Base-by-base conservation (phyloP, 169 alveolate species). In the Plasmodium reichenowi region DNA sequence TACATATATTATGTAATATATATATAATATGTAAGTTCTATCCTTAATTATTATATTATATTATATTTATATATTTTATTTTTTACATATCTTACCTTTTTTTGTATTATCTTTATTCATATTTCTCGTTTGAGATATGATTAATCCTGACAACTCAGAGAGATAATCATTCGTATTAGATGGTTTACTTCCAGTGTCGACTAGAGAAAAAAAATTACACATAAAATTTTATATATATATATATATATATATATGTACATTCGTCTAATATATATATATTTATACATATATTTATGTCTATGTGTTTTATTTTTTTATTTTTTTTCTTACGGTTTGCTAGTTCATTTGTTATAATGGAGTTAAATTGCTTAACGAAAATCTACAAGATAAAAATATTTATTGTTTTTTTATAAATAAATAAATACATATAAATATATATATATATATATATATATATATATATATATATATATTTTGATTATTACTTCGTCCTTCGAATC, bases 401-500 rank as follows among this genome's bases (percentile, higher is more conserved):
- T 38, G 9, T 63, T 47, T 48, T 56, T 32, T 20, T 3, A 56
- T 29, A 15, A 38, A 66, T 8, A 78, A 9, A 29, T 63, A 76
- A 66, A 62, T 26, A n/a, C n/a, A n/a, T 22, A 24, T 22, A 8
- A 75, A 63, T 13, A n/a, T 7, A n/a, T 29, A 9, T 6, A 52
- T 43, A 13, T 10, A 20, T 32, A 15, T 63, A 22, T 48, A 59
- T 32, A 17, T 15, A 67, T 12, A 32, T 32, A 32, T 32, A 32
- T 32, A 32, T 32, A 32, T 32, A 32, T 5, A 5, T 32, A 32
- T 32, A 48, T 6, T 17, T 71, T 26, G 32, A n/a, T 58, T 59
- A 60, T 70, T 85, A 85, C 92, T 62, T 85, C 92, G 48, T 85
- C 92, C 62, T 85, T 85, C 13, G 92, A 85, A 7, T 85, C 92